phyloP scores from a whole-genome alignment of 2,329 filamentous ascomycete genomes.

The Aulographum hederae region DNA sequence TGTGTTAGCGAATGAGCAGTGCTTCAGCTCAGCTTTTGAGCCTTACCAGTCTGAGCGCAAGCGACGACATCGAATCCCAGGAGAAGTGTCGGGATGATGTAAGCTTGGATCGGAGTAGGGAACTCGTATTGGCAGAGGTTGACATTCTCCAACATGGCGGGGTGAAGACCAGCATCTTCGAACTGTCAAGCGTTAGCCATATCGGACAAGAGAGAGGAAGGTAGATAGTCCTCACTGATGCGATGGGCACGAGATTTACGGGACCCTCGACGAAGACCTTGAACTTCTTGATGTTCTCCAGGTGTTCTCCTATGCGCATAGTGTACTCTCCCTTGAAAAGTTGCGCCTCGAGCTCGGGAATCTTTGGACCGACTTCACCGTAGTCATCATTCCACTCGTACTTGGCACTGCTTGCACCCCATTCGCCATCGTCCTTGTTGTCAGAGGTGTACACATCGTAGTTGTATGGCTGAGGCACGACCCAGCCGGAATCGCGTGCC shows the following conservation, averaged over 20 bases:
- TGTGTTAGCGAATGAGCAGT: conserved; percentile 1
- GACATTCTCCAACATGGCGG: conserved; percentile 64
- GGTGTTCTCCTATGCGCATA: not conserved
- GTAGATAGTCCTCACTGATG: conserved; percentile 23
- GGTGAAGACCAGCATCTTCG: conserved; percentile 65
- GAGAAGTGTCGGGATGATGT: conserved; percentile 63
- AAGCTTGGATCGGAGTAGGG: conserved; percentile 79
- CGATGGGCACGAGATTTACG: conserved; percentile 27
- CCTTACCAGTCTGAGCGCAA: conserved; percentile 77
- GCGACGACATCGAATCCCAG: conserved; percentile 68
- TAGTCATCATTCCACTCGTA: conserved; percentile 79
- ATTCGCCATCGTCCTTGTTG: conserved; percentile 11
- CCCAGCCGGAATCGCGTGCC: conserved; percentile 23
- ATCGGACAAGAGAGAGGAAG: conserved; percentile 5
- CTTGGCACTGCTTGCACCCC: conserved; percentile 39
- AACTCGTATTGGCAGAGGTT: conserved; percentile 47
- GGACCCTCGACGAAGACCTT: conserved; percentile 32
- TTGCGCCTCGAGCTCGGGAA: conserved; percentile 50
- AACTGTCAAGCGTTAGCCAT: conserved; percentile 30
- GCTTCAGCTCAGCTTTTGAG: not conserved
- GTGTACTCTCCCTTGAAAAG: conserved; percentile 60
- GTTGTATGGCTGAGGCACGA: conserved; percentile 26
- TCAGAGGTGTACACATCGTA: conserved; percentile 21
- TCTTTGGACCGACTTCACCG: conserved; percentile 63
- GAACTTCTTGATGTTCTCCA: conserved; percentile 20